phyloP scores from a whole-genome alignment of 352 stramenopile genomes.

The Pythium sukuiense region DNA sequence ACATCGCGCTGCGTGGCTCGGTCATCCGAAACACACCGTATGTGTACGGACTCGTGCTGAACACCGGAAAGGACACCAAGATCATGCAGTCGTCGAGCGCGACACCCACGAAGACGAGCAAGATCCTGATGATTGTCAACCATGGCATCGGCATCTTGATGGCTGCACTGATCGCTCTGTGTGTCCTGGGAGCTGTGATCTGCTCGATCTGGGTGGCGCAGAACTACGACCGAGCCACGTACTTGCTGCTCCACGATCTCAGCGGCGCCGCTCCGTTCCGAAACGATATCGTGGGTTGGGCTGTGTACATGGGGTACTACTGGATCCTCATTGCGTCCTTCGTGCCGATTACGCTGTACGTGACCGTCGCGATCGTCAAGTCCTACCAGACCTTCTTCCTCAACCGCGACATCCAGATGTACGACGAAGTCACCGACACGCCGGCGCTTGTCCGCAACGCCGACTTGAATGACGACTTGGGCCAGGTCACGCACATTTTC shows the following conservation, averaged over 20 bases:
- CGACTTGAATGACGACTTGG: constrained; percentile 85
- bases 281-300: constrained; percentile 64
- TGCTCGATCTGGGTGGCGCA: constrained; percentile 69
- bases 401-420: constrained; percentile 86
- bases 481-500: constrained; percentile 89
- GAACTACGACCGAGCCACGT: constrained; percentile 56
- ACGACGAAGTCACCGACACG: constrained; percentile 78
- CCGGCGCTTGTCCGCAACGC: constrained; percentile 79
- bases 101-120: constrained; percentile 75
- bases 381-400: constrained; percentile 87
- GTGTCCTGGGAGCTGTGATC: constrained; percentile 65
- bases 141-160: constrained; percentile 76
- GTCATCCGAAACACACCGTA: constrained; percentile 86
- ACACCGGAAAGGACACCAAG: constrained; percentile 83
- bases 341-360: constrained; percentile 88
- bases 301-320: constrained; percentile 85
- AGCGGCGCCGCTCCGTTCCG: constrained; percentile 64
- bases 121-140: constrained; percentile 85
- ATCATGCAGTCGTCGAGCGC: constrained; percentile 85
- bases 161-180: constrained; percentile 66
- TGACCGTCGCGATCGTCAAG: constrained; percentile 87
- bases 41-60: constrained; percentile 79
- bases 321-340: constrained; percentile 89
- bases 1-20: constrained; percentile 73
- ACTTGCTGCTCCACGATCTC: constrained; percentile 71